Evolutionary conservation across 2,329 filamentous ascomycete genomes (phyloP), one percentile per base, ranked within the genome.

Genomic region (Rhynchosporium secalis): DNA sequence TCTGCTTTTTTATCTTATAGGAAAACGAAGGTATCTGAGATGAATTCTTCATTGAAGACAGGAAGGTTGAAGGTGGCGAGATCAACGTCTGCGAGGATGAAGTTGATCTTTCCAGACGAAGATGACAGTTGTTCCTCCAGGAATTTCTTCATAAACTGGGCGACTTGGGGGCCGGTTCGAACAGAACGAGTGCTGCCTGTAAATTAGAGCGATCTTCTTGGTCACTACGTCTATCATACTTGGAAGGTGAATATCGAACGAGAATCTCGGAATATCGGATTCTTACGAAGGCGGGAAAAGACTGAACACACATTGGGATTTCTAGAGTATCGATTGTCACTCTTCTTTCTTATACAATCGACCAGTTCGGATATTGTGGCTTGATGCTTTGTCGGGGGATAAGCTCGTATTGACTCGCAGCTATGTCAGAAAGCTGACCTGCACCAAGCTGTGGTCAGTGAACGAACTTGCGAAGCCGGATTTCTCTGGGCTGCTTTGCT

Each of bases 41-140:
- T 69, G 10, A 74, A 71, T 0, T 72, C 65, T 69, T 84, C 80
- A 66, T 81, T 75, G 56, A 72, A 80, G 3, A 82, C 65, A 3
- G 79, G 79, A 3, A 83, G 77, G 52, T 75, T 74, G 64, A 77
- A 76, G 33, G 73, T 67, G 38, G 70, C 71, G 5, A 81, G 59
- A 61, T 79, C 76, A 48, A 80, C 68, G 10, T 68, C 63, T 4
- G 64, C 56, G 13, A 78, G 73, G 4, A 26, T 49, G 58, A 59
- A 61, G 13, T 43, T 46, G 31, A 43, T 54, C 20, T 33, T 20
- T 66, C 15, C 63, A 61, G 64, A 38, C 56, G 4, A 62, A n/a
- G 56, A 3, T 56, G 60, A 52, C 26, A 60, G 49, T 28, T 56
- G 5, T 10, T 48, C 26, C 45, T 62, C 31, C 29, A 66, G 13